A percentile compares a stretch with the other conserved stretches of the same genome.
Evolutionary conservation across 352 stramenopile species (phyloP).

Genomic region (Phytophthora fragariae): DNA sequence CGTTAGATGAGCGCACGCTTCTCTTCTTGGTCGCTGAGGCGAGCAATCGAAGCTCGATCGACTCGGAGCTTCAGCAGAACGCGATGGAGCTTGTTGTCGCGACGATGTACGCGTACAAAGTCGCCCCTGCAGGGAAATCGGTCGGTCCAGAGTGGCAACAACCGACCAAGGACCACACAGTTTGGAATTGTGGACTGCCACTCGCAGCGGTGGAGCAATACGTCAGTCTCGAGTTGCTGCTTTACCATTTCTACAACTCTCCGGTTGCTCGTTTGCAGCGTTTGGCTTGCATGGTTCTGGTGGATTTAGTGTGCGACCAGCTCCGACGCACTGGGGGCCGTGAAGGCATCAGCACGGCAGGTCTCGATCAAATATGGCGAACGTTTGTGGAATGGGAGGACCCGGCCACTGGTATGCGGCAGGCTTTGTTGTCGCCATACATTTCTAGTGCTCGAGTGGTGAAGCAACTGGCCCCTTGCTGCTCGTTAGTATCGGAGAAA

Average conservation of each 20-base stretch:
- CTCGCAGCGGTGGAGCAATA: constrained; percentile 41
- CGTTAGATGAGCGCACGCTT: constrained; percentile 41
- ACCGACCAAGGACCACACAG: constrained; percentile 25
- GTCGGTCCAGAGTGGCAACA: constrained; percentile 20
- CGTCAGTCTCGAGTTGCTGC: constrained; percentile 41
- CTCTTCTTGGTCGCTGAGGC: constrained; percentile 44
- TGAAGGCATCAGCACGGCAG: constrained; percentile 23
- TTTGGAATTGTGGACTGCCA: constrained; percentile 38
- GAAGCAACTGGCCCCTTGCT: constrained; percentile 36
- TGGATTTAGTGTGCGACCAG: constrained; percentile 47
- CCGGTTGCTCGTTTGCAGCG: constrained; percentile 28
- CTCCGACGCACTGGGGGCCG: constrained; percentile 31
- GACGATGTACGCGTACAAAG: constrained; percentile 39
- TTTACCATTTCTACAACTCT: constrained; percentile 47
- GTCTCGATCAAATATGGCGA: constrained; percentile 39
- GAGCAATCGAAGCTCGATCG: constrained; percentile 12
- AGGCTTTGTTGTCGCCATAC: constrained; percentile 33
- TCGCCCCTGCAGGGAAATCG: constrained; percentile 16
- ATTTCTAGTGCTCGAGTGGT: constrained; percentile 26
- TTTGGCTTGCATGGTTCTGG: constrained; percentile 38
- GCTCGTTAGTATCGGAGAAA: constrained; percentile 44
- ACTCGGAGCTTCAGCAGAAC: constrained; percentile 24
- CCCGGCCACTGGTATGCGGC: constrained; percentile 22
- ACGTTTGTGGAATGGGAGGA: constrained; percentile 37
- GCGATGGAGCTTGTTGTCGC: constrained; percentile 38